Evolutionary conservation across 768 basidiomycete genomes (phyloP), one percentile per base, ranked within the genome.

Genomic region (Amanita brunnescens): DNA sequence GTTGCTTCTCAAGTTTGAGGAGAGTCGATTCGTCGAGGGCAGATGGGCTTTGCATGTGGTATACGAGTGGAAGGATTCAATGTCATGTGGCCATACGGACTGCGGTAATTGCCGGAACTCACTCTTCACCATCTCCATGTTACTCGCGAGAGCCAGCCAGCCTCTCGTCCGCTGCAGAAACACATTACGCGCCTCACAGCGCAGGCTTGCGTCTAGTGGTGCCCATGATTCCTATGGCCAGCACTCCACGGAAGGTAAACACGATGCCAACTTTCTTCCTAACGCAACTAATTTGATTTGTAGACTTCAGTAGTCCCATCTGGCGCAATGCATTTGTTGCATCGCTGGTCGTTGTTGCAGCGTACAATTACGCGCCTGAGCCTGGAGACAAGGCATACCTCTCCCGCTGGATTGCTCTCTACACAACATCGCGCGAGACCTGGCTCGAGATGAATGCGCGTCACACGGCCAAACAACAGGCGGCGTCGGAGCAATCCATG

Each of bases 281-380:
- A 35, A 18, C 6, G 5, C 5, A 21, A 40, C 42, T 20, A n/a
- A 44, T 49, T 24, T 3, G 2, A 26, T 35, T 29, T 14, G 9
- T 52, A 85, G 89, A 76, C 26, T 90, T 90, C 62, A 65, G 68
- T 23, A 78, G 76, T 29, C 70, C 80, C 18, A 75, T 84, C 61
- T 90, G 88, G 88, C 70, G 80, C 33, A 82, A 81, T 54, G 75
- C 79, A 2, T 57, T 83, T 34, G 54, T 87, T 20, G 64, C 73
- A 20, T 72, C 77, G 12, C 52, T 82, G 37, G 67, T 72, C 7
- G 74, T 67, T 38, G 78, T 72, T 38, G 76, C 72, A 9, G 75
- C 76, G 54, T 83, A 85, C 70, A 87, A 87, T 64, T 83, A 72
- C 60, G 82, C 85, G 2, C 87, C 87, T 0, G 67, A 73, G 49